Evolutionary conservation across 2,329 filamentous ascomycete species (phyloP).

Genomic region (Exophiala sideris): DNA sequence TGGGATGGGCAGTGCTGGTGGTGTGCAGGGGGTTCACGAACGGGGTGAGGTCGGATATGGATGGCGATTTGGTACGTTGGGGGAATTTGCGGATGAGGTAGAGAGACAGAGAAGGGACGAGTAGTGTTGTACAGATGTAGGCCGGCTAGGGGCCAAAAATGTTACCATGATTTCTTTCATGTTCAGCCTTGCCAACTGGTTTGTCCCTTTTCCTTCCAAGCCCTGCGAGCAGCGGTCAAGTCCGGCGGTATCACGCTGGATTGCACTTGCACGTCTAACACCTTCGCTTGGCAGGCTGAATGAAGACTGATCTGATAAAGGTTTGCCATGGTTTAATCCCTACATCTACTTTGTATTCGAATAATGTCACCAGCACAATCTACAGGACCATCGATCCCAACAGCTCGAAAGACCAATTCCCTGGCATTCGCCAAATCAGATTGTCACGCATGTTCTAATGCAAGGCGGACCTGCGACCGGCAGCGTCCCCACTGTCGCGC

Average conservation of each 20-base stretch:
- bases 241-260: too few relatives aligned
- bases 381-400: too few relatives aligned
- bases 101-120: constrained; percentile 9
- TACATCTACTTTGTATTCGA: too few relatives aligned
- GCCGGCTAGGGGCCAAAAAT: not conserved
- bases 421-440: not conserved
- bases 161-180: not conserved
- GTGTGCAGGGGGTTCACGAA: constrained; percentile 26
- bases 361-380: too few relatives aligned
- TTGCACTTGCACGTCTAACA: too few relatives aligned
- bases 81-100: constrained; percentile 59
- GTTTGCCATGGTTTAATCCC: too few relatives aligned
- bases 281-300: too few relatives aligned
- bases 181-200: too few relatives aligned
- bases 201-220: too few relatives aligned
- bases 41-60: constrained; percentile 46
- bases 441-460: not conserved
- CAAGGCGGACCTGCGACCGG: not conserved
- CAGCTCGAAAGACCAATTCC: not conserved
- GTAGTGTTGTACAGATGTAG: not conserved
- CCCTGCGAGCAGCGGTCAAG: too few relatives aligned
- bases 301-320: too few relatives aligned
- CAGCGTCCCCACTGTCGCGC: not conserved
- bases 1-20: constrained; percentile 15
- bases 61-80: constrained; percentile 59